Base-by-base conservation (phyloP, 1,284 basidiomycete genomes). In the Rhodotorula mucilaginosa region DNA sequence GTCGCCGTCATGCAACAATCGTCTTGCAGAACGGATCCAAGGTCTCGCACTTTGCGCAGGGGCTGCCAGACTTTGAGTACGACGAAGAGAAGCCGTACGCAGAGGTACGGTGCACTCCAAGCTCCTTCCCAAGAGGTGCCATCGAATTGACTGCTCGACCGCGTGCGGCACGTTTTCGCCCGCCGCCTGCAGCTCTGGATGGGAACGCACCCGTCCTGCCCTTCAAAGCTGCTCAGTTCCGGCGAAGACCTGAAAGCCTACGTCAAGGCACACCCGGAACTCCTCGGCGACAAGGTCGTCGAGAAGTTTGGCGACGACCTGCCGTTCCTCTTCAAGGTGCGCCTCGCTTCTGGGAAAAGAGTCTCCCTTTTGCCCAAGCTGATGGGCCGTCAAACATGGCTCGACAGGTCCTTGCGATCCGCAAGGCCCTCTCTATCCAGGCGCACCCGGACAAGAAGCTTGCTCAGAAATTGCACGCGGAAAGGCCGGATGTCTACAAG, bases 361-460 rank as follows among this genome's bases (percentile, higher is more conserved):
- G 10, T 6, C 21, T 5, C 46, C 29, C 10, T 4, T 12, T 2
- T 13, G 31, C 7, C 2, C 7, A 34, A 15, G 46, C 58, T 59
- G 21, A 34, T 18, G 7, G 6, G 0, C 19, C 5, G 49, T 7
- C 6, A 7, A 10, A 8, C 10, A 8, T 2, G n/a, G 7, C 19
- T 6, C 3, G 31, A 12, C 72, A 74, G 73, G 75, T 76, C 3
- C 87, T 99, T 54, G 90, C 91, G 23, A 96, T 99, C 76, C 87
- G 89, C 77, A 97, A 97, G 81, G 94, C 96, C 2, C 84, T 99
- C 71, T 95, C 92, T 79, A 97, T 99, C 68, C 96, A 99, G 83
- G 93, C 92, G 10, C 97, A 99, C 81, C 97, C 97, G 8, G 91
- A 98, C 83, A 97, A 97, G 86, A 80, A 83, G 78, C 90, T 93